Base-by-base conservation (phyloP, 1,284 basidiomycete genomes). In the Ceratobasidium sp. region DNA sequence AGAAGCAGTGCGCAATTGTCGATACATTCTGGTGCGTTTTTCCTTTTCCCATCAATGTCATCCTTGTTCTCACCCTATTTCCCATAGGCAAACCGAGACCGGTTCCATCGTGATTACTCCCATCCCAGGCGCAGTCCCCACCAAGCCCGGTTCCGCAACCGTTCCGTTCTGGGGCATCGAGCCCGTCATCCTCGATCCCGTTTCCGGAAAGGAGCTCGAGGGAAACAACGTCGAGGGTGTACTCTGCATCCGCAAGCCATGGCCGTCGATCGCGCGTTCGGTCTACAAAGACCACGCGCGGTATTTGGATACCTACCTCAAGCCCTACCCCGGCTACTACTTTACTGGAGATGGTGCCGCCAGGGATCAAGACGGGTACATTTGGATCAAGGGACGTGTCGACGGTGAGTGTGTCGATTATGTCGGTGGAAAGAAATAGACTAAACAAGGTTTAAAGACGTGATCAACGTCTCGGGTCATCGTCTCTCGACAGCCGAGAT, bases 111-210 rank as follows among this genome's bases (percentile, higher is more conserved):
- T 96, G 75, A 88, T 99, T 75, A 95, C 96, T 1, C 96, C 97
- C 9, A 89, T 98, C 83, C 97, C 97, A 52, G 96, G 97, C 76
- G 95, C 95, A 5, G 93, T 96, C 76, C 88, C 94, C 81, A 96
- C 95, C 72, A 99, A 99, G 85, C 94, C 97, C 23, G 97, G 97
- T 62, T 89, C 93, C 0, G 97, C 97, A 9, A 98, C 97, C 3
- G 92, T 98, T 73, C 97, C 97, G 41, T 98, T 98, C 92, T 97
- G 97, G 80, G 97, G 97, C 73, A 92, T 97, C 77, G 90, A 97
- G 78, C 85, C 95, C 41, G 93, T 88, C 14, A 89, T 99, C 71
- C 85, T 99, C 76, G 96, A 99, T 80, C 88, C 97, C 6, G 82
- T 87, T 3, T 83, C 86, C n/a, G 94, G 94, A 58, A 80, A 86